Evolutionary conservation across 106 monocot species (phyloP).

Genomic region (Phalaenopsis aphrodite): DNA sequence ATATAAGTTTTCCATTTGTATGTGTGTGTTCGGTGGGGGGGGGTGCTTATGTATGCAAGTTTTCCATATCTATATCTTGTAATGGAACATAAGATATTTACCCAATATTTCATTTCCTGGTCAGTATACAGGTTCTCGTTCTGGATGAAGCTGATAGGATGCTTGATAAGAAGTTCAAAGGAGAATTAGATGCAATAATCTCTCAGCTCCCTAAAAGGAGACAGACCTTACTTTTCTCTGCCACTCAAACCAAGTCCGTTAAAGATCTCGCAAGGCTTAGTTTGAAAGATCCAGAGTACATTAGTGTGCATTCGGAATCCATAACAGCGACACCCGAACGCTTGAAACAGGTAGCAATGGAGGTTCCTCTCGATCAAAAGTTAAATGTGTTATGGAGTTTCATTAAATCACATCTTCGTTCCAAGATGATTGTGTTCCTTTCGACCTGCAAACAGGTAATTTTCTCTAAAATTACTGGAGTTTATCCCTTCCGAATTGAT

Average conservation of each 20-base stretch:
- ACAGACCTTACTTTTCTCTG: constrained; percentile 91
- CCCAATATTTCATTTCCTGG: constrained; percentile 10
- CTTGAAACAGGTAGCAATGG: constrained; percentile 69
- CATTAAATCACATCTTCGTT: constrained; percentile 65
- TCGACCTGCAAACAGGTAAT: constrained; percentile 87
- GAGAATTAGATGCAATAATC: constrained; percentile 77
- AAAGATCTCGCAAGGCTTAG: constrained; percentile 92
- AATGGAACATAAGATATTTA: neutral
- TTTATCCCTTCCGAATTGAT: neutral
- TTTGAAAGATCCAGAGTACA: constrained; percentile 90
- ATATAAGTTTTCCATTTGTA: no score
- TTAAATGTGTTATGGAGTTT: constrained; percentile 92
- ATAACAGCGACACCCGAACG: constrained; percentile 72
- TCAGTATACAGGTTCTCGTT: constrained; percentile 75
- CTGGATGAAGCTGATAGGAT: constrained; percentile 99
- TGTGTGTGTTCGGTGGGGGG: no score
- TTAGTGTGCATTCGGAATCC: constrained; percentile 90
- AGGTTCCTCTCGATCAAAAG: constrained; percentile 87
- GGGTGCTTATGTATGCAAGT: no score
- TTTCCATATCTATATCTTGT: neutral
- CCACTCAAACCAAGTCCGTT: constrained; percentile 96
- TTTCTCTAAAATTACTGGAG: neutral
- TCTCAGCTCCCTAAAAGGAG: constrained; percentile 71
- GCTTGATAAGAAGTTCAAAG: constrained; percentile 79
- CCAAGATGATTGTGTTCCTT: constrained; percentile 85